Evolutionary conservation across 1,284 basidiomycete genomes (phyloP), one percentile per base, ranked within the genome.

Genomic region (Meripilus lineatus): DNA sequence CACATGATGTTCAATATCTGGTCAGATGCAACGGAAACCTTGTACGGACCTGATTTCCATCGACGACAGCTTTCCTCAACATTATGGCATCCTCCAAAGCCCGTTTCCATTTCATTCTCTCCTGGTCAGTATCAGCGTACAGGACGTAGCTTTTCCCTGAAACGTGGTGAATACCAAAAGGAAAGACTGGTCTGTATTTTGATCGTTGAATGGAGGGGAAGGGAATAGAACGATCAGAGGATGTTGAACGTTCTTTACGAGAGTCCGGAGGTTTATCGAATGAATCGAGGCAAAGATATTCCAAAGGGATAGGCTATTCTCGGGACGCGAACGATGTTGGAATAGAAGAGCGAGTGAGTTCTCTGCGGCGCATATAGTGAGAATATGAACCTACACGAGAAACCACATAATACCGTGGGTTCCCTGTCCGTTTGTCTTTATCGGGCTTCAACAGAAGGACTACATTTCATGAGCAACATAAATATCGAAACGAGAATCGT

Each of bases 261-360:
- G 62, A 67, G 51, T 86, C 84, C 3, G 77, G 63, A 5, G 73
- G 67, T 1, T 60, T 69, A 23, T 72, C 68, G 58, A 89, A 89
- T 18, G 71, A 65, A 14, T 74, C 84, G 8, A 89, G 66, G 10
- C 77, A 77, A n/a, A 90, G 72, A 51, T 80, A 89, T 38, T 84
- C 81, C 2, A 90, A 64, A 3, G 86, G 83, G 39, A 90, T 75
- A 23, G 88, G 87, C 87, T 89, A 17, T n/a, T n/a, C n/a, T n/a
- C n/a, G n/a, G n/a, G n/a, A n/a, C n/a, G n/a, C n/a, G 23, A 39
- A 23, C 6, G 13, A n/a, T 5, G 5, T 5, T 33, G 24, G 5
- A 25, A 26, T 26, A 39, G 38, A 28, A 26, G 21, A 32, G 40
- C 5, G 21, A 24, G 17, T 23, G 30, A 23, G 32, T n/a, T n/a